These are phyloP conservation scores for Massospora cicadina DNA, from an alignment of 371 early-diverging fungal genomes.

Conservation along the genomic window DNA sequence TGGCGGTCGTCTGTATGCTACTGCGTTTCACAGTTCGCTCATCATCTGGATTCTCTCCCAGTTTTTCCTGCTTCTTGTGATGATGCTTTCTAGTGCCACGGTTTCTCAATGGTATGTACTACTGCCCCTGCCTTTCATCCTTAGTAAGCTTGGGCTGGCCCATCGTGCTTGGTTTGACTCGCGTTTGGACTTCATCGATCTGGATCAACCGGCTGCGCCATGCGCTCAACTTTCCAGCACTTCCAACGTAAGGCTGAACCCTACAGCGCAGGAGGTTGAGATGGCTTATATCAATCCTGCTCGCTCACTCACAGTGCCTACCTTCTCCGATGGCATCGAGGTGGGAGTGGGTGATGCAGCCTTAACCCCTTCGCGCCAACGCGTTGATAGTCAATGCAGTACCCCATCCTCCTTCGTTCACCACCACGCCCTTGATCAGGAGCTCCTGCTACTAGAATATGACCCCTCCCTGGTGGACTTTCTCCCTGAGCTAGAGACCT, in stretches of 20 bases:
- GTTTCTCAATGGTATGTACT: slow-evolving; percentile 5
- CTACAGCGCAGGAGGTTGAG: neutral
- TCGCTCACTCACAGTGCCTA: neutral
- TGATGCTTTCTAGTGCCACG: slow-evolving; percentile 7
- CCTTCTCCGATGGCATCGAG: neutral
- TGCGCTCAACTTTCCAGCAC: neutral
- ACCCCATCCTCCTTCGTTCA: neutral
- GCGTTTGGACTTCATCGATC: neutral
- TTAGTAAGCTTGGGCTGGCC: neutral
- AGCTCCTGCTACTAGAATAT: neutral
- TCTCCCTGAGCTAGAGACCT: neutral
- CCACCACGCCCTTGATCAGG: neutral
- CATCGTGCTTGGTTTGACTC: slow-evolving; percentile 1
- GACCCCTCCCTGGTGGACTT: neutral
- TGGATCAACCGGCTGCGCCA: neutral
- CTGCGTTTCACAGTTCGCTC: slow-evolving; percentile 4
- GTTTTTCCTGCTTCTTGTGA: neutral
- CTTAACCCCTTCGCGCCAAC: neutral
- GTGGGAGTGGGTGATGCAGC: neutral
- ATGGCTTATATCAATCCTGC: neutral
- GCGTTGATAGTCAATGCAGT: neutral
- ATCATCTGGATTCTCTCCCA: slow-evolving; percentile 8
- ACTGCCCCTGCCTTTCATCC: slow-evolving; percentile 1
- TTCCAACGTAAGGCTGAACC: too few species aligned
- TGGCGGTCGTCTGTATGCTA: neutral